Percentiles rank a stretch among this genome's conserved stretches.
These are phyloP conservation scores for Parastagonospora nodorum DNA, from an alignment of 2,329 filamentous ascomycete species.

Conservation along the genomic window DNA sequence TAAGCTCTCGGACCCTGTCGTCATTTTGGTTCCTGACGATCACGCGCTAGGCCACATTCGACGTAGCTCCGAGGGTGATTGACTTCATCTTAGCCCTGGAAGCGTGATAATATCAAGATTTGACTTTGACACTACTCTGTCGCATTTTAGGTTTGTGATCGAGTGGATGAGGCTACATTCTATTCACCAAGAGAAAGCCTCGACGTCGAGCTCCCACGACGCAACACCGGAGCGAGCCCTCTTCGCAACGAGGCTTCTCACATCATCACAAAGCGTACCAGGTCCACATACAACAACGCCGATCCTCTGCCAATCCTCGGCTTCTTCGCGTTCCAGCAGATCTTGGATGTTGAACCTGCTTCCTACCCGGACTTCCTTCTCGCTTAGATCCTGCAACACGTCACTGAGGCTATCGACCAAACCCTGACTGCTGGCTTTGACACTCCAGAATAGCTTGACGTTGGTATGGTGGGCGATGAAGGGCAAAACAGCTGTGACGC, in stretches of 20 bases:
- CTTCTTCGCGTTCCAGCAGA: constrained; percentile 41
- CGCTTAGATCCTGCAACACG: constrained; percentile 26
- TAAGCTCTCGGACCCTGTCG: background rate
- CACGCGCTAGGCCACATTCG: background rate
- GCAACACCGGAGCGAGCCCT: constrained; percentile 7
- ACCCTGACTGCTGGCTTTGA: constrained; percentile 27
- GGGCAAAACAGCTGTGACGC: constrained; percentile 52
- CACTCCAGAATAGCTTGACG: constrained; percentile 49
- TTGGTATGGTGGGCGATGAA: constrained; percentile 44
- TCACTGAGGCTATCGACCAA: constrained; percentile 40
- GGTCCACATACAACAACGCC: constrained; percentile 53
- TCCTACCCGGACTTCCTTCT: constrained; percentile 48
- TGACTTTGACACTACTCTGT: no score
- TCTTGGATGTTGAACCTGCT: constrained; percentile 39
- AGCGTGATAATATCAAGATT: no score
- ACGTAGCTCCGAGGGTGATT: no score
- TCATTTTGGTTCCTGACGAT: background rate
- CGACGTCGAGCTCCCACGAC: constrained; percentile 31
- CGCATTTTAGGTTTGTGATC: no score
- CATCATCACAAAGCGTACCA: constrained; percentile 48
- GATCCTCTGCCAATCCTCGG: constrained; percentile 42
- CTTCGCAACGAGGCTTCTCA: constrained; percentile 29
- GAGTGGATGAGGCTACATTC: no score
- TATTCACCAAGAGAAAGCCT: constrained; percentile 32
- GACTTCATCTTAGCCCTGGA: no score